Base-by-base conservation (phyloP, 1,284 basidiomycete genomes). In the Ceratobasidium sp. region DNA sequence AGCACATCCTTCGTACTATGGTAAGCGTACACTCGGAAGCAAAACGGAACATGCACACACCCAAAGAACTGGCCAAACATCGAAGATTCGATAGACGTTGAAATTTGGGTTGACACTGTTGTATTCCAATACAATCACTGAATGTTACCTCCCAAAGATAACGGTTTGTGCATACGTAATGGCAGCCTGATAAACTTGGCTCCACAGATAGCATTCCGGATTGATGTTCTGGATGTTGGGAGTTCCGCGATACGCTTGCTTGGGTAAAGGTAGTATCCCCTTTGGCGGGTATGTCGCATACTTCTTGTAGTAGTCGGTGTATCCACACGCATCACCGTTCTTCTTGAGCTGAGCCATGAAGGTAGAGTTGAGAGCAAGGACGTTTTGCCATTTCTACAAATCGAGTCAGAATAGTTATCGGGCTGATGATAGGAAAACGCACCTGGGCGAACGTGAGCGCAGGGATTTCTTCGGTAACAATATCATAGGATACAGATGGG, bases 51-150 rank as follows among this genome's bases (percentile, higher is more conserved):
- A 10, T n/a, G 48, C 34, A 26, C 52, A 8, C n/a, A 67, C 46
- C 58, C 70, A 71, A 30, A 71, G 65, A 39, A 65, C 50, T 53
- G 71, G 53, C 71, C 48, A 73, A 41, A 69, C 46, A 78, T 90
- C 89, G 79, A 91, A 90, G 65, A 92, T 88, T 39, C 88, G 84
- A 78, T 92, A 92, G 8, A 91, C 84, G 77, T 93, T 84, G 81
- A 92, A 93, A 1, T 89, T 91, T 0, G 90, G 91, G 77, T 93
- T 92, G 74, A 89, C 80, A 1, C 46, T 67, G 23, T 39, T 18
- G 36, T 14, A n/a, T n/a, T n/a, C n/a, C n/a, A 43, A 46, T 46
- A 64, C 48, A 52, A 32, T 39, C n/a, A n/a, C n/a, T n/a, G n/a
- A n/a, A n/a, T n/a, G n/a, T n/a, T 26, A 10, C 23, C n/a, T 36